Percentiles rank a stretch among this genome's conserved stretches.
These are phyloP conservation scores for Salicornia ramosissima DNA, from an alignment of 148 eudicot species.

Conservation along the genomic window DNA sequence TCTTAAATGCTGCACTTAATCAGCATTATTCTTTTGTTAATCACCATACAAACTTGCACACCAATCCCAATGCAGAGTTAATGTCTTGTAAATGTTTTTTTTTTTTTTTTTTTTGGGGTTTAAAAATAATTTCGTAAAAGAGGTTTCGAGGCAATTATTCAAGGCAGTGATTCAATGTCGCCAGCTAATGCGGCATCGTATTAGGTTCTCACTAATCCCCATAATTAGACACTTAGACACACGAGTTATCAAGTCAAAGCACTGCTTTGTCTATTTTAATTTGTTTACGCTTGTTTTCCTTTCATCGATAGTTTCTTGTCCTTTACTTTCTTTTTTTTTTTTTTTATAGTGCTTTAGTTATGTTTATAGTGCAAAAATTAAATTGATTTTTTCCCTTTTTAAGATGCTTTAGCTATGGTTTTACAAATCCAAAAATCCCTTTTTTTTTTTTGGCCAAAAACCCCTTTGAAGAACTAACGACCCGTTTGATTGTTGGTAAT, in stretches of 20 bases:
- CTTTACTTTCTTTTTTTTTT: no score
- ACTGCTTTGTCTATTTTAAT: background rate
- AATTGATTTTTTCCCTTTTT: no score
- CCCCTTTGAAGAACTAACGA: no score
- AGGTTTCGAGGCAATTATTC: background rate
- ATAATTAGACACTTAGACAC: background rate
- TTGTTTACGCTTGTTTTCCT: background rate
- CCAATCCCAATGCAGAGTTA: conserved; percentile 37
- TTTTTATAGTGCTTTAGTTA: no score
- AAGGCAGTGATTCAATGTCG: conserved; percentile 21
- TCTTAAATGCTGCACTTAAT: conserved; percentile 26
- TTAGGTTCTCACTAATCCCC: conserved; percentile 20
- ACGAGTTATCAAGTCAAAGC: background rate
- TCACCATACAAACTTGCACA: conserved; percentile 1
- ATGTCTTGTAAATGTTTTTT: background rate
- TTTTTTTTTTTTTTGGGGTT: background rate
- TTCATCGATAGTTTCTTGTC: no score
- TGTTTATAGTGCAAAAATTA: no score
- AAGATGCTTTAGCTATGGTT: no score
- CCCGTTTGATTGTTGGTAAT: no score
- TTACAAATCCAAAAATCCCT: no score
- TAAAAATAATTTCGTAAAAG: background rate
- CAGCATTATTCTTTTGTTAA: conserved; percentile 16
- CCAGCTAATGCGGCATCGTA: conserved; percentile 40
- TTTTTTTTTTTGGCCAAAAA: no score